A percentile compares a stretch with the other conserved stretches of the same genome.
Conservation (phyloP, 306 rosid species). For the Gastrolobium villosum region DNA sequence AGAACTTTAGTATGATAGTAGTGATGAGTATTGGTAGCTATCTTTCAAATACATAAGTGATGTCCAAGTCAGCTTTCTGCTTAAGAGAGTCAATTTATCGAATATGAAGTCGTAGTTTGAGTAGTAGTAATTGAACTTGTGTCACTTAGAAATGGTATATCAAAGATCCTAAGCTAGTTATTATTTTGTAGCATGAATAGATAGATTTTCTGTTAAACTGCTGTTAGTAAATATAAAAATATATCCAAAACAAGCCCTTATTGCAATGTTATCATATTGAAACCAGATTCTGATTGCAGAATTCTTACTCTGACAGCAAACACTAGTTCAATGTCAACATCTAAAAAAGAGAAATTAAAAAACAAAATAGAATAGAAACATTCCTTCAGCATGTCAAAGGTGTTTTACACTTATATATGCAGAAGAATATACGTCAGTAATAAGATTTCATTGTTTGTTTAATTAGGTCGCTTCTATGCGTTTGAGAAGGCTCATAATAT, state of each 20-base stretch:
- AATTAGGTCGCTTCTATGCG: slow-evolving; percentile 94
- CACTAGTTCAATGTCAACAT: neutral
- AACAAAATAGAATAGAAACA: neutral
- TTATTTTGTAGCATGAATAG: too few species aligned
- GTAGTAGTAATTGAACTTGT: too few species aligned
- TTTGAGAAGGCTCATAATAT: slow-evolving; percentile 83
- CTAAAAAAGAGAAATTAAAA: neutral
- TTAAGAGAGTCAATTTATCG: neutral
- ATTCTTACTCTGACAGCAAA: slow-evolving; percentile 30
- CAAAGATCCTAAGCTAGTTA: too few species aligned
- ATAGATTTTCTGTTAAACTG: too few species aligned
- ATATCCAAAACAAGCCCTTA: neutral
- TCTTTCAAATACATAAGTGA: neutral
- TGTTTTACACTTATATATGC: slow-evolving; percentile 21
- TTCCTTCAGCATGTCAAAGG: slow-evolving; percentile 8
- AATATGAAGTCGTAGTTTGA: too few species aligned
- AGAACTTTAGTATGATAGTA: neutral
- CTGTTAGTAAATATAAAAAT: neutral
- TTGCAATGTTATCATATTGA: slow-evolving; percentile 5
- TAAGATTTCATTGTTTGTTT: slow-evolving; percentile 44
- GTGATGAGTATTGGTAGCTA: neutral
- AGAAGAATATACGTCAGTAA: slow-evolving; percentile 8
- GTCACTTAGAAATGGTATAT: too few species aligned
- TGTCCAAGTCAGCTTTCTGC: neutral
- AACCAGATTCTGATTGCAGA: slow-evolving; percentile 22